Evolutionary conservation across 2,329 filamentous ascomycete species (phyloP), one percentile per base, ranked within the genome.

Genomic region (Diplodia mutila): DNA sequence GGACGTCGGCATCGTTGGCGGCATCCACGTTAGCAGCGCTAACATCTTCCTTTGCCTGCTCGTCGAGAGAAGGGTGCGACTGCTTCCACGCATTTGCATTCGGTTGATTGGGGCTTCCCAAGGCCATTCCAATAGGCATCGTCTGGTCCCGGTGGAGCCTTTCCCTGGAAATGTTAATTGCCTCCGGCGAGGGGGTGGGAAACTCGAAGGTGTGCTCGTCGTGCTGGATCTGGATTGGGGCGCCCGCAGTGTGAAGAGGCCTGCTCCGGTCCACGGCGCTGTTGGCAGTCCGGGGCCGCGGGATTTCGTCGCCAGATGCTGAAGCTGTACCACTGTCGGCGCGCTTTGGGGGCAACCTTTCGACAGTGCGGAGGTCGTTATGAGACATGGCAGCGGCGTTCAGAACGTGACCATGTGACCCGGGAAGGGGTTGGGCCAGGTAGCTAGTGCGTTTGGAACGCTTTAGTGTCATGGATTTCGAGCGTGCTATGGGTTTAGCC

Each of bases 121-220:
- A 68, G 34, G 79, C 79, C 57, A 80, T 77, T 6, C 79, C 79
- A 70, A 80, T 80, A 42, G 75, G 70, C 51, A 74, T 72, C 16
- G 49, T 68, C 16, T 16, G 29, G 59, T 72, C 72, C 48, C 74
- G 74, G 48, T 70, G 48, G 3, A 63, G 66, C 57, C 72, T 69
- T 59, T 79, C 73, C 11, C 74, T 72, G 61, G 76, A 71, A 55
- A 76, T 74, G 29, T 78, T 70, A 61, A 77, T 70, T 21, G 74
- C 74, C 52, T 73, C 74, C 69, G 64, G 75, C 11, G 74, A 75
- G 46, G 73, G 71, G 25, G 75, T 74, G 42, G 74, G 70, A 39
- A 75, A 71, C 42, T 73, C 69, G 59, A 72, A 72, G 49, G 71
- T 71, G 51, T 74, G 70, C 39, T 73, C 73, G 66, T 75, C 72